These are phyloP conservation scores for Boletus sp. DNA, from an alignment of 768 basidiomycete genomes.

Conservation along the genomic window DNA sequence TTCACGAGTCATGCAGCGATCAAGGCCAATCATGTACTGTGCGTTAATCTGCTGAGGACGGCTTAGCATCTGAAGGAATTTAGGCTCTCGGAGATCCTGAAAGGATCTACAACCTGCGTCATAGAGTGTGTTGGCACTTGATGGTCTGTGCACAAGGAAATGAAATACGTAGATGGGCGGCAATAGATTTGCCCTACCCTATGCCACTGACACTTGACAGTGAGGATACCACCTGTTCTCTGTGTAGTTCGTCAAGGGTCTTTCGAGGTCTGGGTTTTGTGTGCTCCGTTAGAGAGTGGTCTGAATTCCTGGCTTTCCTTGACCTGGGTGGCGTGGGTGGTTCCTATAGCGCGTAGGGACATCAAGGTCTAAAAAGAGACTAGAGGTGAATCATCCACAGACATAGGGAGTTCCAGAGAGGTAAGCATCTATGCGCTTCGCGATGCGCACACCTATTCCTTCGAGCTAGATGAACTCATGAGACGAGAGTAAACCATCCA, in stretches of 20 bases:
- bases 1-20: slow-evolving; percentile 33
- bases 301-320: not conserved
- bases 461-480: slow-evolving; percentile 23
- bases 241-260: slow-evolving; percentile 27
- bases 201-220: slow-evolving; percentile 43
- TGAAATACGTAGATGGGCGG: not conserved
- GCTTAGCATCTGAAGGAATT: slow-evolving; percentile 39
- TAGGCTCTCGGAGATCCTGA: slow-evolving; percentile 38
- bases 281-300: slow-evolving; percentile 4
- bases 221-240: slow-evolving; percentile 27
- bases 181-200: slow-evolving; percentile 39
- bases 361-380: slow-evolving; percentile 3
- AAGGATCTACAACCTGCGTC: slow-evolving; percentile 47
- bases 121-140: slow-evolving; percentile 43
- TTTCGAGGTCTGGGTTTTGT: slow-evolving; percentile 6
- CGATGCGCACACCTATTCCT: slow-evolving; percentile 40
- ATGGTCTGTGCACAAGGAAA: slow-evolving; percentile 7
- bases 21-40: slow-evolving; percentile 40
- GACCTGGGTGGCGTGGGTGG: slow-evolving; percentile 6
- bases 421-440: slow-evolving; percentile 44
- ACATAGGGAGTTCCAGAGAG: slow-evolving; percentile 33
- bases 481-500: not conserved
- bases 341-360: slow-evolving; percentile 12
- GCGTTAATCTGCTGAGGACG: slow-evolving; percentile 36
- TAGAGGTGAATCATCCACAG: slow-evolving; percentile 28